Base-by-base conservation (phyloP, 768 basidiomycete genomes). In the Auricularia sp. region DNA sequence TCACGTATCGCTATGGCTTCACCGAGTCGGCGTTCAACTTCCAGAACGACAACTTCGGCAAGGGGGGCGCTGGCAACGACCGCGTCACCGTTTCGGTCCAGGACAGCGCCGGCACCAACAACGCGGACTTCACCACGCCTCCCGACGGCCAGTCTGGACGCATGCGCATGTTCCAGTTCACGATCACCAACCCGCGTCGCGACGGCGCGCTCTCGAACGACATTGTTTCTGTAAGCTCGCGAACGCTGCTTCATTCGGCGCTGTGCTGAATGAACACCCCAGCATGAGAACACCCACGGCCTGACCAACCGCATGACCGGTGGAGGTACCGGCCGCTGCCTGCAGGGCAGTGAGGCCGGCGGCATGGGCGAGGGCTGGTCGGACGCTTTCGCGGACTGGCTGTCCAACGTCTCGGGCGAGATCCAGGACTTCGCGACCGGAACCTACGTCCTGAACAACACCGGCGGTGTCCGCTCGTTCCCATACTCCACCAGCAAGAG, bases 291-390 rank as follows among this genome's bases (percentile, higher is more conserved):
- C 69, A 81, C 79, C 6, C 56, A 59, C 56, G 80, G 80, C 1
- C 73, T 81, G 45, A 81, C 80, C 14, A 80, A 72, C 77, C 70
- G 68, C 14, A 74, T 83, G 75, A 83, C 81, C 11, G 83, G 83
- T 21, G 81, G 83, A 42, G 82, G 81, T 34, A 81, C 81, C 33
- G 82, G 81, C 51, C 75, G 83, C 16, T 88, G 87, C 75, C 75
- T 88, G 66, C 83, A 86, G 69, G 85, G 80, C 34, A 77, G 78
- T 35, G 87, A 88, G 70, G 77, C 86, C 2, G 83, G 84, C 29
- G 87, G 86, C 16, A 80, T 88, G 80, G 86, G 86, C 51, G 87
- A 89, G 72, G 86, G 84, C 16, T 88, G 85, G 85, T 82, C 82
- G 3, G 56, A 59, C 24, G 56, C 56, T 10, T 59, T 59, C 56